phyloP scores from a whole-genome alignment of 345 rosid genomes.

The Populus nigra region DNA sequence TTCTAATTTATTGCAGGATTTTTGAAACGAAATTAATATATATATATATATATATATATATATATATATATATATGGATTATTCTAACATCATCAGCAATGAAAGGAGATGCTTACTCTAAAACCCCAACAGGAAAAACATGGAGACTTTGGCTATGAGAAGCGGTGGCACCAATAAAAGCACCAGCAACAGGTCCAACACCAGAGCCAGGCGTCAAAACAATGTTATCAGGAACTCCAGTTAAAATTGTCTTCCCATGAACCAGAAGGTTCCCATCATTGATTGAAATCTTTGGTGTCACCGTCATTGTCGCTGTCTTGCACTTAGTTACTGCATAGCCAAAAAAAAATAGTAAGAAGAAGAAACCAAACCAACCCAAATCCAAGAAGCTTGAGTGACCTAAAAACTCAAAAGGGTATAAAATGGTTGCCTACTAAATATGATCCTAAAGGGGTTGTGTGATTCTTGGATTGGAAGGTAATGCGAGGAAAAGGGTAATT shows the following conservation, averaged over 20 bases:
- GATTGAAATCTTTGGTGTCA: conserved; percentile 69
- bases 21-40: too few relatives aligned
- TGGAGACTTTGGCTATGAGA: conserved; percentile 80
- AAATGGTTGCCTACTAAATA: not conserved
- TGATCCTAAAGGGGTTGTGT: conserved; percentile 4
- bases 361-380: not conserved
- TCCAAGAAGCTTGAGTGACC: not conserved
- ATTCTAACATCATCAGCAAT: not conserved
- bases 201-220: conserved; percentile 69
- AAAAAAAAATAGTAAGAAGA: not conserved
- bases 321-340: conserved; percentile 8
- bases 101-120: conserved; percentile 49
- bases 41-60: too few relatives aligned
- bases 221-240: conserved; percentile 81
- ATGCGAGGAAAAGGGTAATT: not conserved
- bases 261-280: conserved; percentile 79
- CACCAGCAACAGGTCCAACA: conserved; percentile 61
- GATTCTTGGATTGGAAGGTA: not conserved
- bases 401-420: not conserved
- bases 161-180: conserved; percentile 85
- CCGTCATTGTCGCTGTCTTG: conserved; percentile 56
- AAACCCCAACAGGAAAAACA: conserved; percentile 79
- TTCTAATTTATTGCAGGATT: too few relatives aligned
- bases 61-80: too few relatives aligned
- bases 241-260: conserved; percentile 85